Base-by-base conservation (phyloP, 1,139 yeast species). In the Geotrichum aggregatum region DNA sequence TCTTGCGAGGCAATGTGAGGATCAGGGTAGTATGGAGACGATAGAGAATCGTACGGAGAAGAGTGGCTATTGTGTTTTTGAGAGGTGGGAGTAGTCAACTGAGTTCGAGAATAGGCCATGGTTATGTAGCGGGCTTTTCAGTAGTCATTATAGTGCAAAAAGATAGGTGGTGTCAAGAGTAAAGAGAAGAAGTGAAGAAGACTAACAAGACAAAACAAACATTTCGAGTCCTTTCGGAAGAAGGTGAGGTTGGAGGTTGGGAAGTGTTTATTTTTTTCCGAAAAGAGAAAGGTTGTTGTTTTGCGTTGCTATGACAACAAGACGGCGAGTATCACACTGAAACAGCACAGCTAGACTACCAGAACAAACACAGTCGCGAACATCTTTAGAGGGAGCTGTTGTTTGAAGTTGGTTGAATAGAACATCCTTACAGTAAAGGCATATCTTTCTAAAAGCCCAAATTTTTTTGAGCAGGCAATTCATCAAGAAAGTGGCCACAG, bases 1-100 rank as follows among this genome's bases (percentile, higher is more conserved):
- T 43, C 47, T 33, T 24, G 39, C 28, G 38, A 31, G 3, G 44
- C 7, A n/a, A 43, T 33, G n/a, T 19, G 47, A 6, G 21, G 26
- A 13, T 43, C 47, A 11, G 44, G 33, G 44, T 40, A 40, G 44
- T 40, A 26, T 5, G 44, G 33, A 40, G 44, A 40, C 4, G 44
- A 8, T 5, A 22, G 26, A 10, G 30, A 6, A 28, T 43, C 21
- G 38, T 43, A 43, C 13, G 33, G 36, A 13, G 44, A 40, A 13
- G 44, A 13, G 8, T 13, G 11, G 8, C 10, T 22, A 6, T 33
- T 43, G 22, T 18, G 26, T 21, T 18, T 30, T 6, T 16, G 21
- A 24, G 19, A 16, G 6, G 38, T 8, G 16, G 47, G 47, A 3
- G 39, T 18, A 1, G 33, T 8, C n/a, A 30, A 43, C 21, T 43